Base-by-base conservation (phyloP, 129 eudicot genomes). In the Kitagawia praeruptora region DNA sequence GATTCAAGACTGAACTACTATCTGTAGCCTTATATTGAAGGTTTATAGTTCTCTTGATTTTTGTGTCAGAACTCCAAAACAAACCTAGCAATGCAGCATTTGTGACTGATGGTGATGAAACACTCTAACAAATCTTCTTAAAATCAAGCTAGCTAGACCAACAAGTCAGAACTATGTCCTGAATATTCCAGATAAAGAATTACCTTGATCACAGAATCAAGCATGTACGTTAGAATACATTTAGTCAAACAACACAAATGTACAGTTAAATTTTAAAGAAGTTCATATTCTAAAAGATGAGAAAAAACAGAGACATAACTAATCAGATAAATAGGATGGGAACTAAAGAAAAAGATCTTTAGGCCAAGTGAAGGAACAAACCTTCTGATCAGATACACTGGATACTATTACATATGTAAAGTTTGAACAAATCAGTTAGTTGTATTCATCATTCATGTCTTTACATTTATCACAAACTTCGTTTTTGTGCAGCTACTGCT, bases 311-410 rank as follows among this genome's bases (percentile, higher is more conserved):
- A 11, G 54, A 51, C 66, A 11, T 44, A 14, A 12, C 51, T 4
- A 72, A 21, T 45, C 46, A 38, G 11, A 77, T 27, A 78, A 40
- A 41, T 39, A 61, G 28, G 34, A 67, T 34, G 54, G 25, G 37
- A 61, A 70, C 70, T 51, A 78, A 28, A 3, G 70, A 45, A 18
- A 48, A 66, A 39, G 47, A 71, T 46, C 28, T 34, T 21, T n/a
- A 11, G 39, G 2, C 34, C 49, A 38, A 75, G 81, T 63, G 42
- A 37, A 78, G 75, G 73, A 39, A 28, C 39, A 74, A 84, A 93
- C 98, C 91, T 86, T 85, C 13, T 75, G 82, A 42, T 89, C 90
- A 82, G 86, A 70, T 37, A 61, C 41, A 8, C 77, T 67, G n/a
- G 88, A 37, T 37, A 79, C 58, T 73, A 39, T 38, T 37, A 41